phyloP scores from a whole-genome alignment of 371 early-diverging fungal species.

The Lichtheimia ornata region DNA sequence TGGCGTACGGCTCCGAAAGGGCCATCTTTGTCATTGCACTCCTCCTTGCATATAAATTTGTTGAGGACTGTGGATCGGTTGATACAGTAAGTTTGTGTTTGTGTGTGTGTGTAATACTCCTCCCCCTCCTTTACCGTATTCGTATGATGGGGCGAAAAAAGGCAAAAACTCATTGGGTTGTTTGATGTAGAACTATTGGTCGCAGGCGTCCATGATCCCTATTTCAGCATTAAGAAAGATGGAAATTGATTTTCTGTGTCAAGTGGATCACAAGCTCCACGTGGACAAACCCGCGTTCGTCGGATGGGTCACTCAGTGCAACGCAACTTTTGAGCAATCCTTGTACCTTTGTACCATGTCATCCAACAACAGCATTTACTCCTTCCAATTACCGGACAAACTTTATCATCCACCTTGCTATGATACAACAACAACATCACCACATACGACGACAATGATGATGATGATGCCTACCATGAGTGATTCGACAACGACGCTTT shows the following conservation, averaged over 20 bases:
- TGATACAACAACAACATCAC: too few species aligned
- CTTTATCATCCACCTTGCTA: not conserved
- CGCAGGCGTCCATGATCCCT: conserved; percentile 15
- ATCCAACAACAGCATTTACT: not conserved
- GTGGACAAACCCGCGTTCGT: conserved; percentile 5
- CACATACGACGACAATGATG: too few species aligned
- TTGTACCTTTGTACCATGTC: not conserved
- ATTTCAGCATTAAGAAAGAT: conserved; percentile 4
- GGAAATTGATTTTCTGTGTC: conserved; percentile 11
- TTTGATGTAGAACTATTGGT: conserved; percentile 22
- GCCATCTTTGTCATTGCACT: conserved; percentile 31
- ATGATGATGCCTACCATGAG: too few species aligned
- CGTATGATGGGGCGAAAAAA: too few species aligned
- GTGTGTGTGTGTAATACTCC: too few species aligned
- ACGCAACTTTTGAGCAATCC: conserved; percentile 8
- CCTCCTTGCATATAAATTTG: conserved; percentile 34
- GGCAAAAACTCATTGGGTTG: too few species aligned
- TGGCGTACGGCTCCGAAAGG: conserved; percentile 25
- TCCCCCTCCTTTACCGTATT: not conserved
- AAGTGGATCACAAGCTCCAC: conserved; percentile 9
- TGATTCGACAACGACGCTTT: too few species aligned
- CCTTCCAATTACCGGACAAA: not conserved
- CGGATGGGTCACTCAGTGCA: conserved; percentile 10
- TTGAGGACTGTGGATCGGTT: conserved; percentile 30
- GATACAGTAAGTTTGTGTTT: conserved; percentile 25